Conservation (phyloP, 257 asterid genomes). For the Solanum commersonii region DNA sequence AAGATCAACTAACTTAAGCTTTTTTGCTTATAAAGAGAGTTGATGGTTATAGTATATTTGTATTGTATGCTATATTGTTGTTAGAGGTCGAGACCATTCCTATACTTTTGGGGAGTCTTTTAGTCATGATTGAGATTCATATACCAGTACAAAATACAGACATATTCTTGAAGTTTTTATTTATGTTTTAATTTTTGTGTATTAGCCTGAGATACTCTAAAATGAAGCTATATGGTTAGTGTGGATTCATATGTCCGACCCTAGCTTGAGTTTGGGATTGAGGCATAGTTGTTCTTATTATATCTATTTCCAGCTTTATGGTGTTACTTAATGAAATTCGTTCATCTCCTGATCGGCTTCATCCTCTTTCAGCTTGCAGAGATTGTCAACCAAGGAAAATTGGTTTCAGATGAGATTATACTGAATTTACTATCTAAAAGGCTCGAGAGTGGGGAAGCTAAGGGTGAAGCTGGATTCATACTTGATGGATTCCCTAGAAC, state of each 20-base stretch:
- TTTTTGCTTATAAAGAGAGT: too few species aligned
- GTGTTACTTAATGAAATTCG: background rate
- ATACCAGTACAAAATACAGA: background rate
- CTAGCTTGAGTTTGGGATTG: background rate
- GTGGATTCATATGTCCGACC: background rate
- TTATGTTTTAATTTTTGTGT: background rate
- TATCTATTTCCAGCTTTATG: background rate
- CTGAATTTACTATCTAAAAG: conserved; percentile 79
- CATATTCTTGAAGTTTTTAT: background rate
- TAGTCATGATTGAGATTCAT: background rate
- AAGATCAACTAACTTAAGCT: too few species aligned
- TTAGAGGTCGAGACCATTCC: background rate
- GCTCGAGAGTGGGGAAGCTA: conserved; percentile 75
- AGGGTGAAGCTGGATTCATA: conserved; percentile 84
- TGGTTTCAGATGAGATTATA: conserved; percentile 92
- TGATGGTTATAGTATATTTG: too few species aligned
- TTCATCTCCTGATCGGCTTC: background rate
- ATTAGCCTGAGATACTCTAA: background rate
- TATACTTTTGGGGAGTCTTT: background rate
- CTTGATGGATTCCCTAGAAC: conserved; percentile 97
- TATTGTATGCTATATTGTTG: background rate
- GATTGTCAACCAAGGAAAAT: conserved; percentile 89
- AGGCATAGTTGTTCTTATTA: background rate
- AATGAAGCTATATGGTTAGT: background rate
- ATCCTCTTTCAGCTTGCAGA: conserved; percentile 53